These are phyloP conservation scores for Fennellomyces sp. DNA, from an alignment of 371 early-diverging fungal species.

Conservation along the genomic window DNA sequence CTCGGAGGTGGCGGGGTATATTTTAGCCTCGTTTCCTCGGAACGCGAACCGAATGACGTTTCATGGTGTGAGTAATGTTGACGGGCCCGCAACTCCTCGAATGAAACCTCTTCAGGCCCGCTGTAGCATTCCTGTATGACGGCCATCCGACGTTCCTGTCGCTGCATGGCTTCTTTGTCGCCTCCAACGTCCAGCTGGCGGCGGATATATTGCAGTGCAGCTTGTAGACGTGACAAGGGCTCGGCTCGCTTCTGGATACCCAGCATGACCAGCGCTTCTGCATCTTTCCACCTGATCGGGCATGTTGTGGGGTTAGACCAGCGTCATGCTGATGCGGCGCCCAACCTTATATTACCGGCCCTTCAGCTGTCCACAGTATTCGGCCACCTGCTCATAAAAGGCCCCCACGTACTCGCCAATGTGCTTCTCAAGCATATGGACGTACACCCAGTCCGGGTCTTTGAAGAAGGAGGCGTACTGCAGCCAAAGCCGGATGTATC, in stretches of 20 bases:
- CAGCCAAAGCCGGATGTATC: conserved; percentile 35
- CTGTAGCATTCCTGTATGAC: not conserved
- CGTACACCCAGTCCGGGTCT: conserved; percentile 22
- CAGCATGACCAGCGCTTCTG: conserved; percentile 14
- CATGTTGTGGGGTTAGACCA: too few relatives aligned
- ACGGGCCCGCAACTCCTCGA: not conserved
- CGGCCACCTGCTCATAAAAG: conserved; percentile 32
- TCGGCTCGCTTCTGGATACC: conserved; percentile 26
- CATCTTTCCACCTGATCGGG: conserved; percentile 9
- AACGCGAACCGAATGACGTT: conserved; percentile 3
- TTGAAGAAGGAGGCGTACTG: conserved; percentile 25
- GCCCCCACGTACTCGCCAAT: conserved; percentile 33
- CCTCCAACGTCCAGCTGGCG: not conserved
- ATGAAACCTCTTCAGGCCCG: not conserved
- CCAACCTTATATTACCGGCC: not conserved
- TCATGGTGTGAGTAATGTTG: not conserved
- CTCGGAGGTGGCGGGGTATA: not conserved
- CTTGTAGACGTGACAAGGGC: conserved; percentile 20
- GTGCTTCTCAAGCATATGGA: conserved; percentile 18
- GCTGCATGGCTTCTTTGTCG: not conserved
- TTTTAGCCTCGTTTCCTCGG: not conserved
- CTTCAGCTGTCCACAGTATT: conserved; percentile 8
- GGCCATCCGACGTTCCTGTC: not conserved
- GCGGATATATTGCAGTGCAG: not conserved
- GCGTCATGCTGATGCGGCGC: too few relatives aligned